phyloP scores from a whole-genome alignment of 371 early-diverging fungal species.

The Rhizopus arrhizus region DNA sequence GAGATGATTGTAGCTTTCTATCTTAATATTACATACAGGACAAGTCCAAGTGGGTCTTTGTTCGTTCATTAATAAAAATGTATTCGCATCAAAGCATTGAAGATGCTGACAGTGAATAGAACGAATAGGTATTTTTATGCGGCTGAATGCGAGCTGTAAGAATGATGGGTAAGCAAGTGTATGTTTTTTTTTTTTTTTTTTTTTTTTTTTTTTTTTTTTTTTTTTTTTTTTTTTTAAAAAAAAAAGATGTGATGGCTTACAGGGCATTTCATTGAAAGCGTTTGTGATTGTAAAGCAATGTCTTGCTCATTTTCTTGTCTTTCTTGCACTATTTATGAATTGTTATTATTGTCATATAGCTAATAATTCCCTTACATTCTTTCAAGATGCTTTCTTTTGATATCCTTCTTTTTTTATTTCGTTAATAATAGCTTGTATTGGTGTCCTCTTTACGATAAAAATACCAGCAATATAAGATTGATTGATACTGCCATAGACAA shows the following conservation, averaged over 20 bases:
- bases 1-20: slow-evolving; percentile 62
- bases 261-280: slow-evolving; percentile 60
- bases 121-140: slow-evolving; percentile 67
- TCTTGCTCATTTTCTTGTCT: slow-evolving; percentile 50
- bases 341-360: not conserved
- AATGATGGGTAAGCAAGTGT: slow-evolving; percentile 25
- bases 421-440: slow-evolving; percentile 48
- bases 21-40: slow-evolving; percentile 67
- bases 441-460: slow-evolving; percentile 46
- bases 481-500: slow-evolving; percentile 56
- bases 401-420: slow-evolving; percentile 44
- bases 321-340: slow-evolving; percentile 22
- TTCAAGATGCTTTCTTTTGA: slow-evolving; percentile 51
- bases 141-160: slow-evolving; percentile 59
- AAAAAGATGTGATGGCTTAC: slow-evolving; percentile 35
- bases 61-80: slow-evolving; percentile 71
- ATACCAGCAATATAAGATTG: slow-evolving; percentile 52
- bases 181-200: slow-evolving; percentile 16
- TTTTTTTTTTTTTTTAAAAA: slow-evolving; percentile 15
- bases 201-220: slow-evolving; percentile 7
- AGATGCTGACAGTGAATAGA: slow-evolving; percentile 65
- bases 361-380: slow-evolving; percentile 43
- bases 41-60: slow-evolving; percentile 75
- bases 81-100: slow-evolving; percentile 76
- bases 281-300: slow-evolving; percentile 56